These are phyloP conservation scores for Kodamaea fukazawae DNA, from an alignment of 805 yeast species.

Conservation along the genomic window DNA sequence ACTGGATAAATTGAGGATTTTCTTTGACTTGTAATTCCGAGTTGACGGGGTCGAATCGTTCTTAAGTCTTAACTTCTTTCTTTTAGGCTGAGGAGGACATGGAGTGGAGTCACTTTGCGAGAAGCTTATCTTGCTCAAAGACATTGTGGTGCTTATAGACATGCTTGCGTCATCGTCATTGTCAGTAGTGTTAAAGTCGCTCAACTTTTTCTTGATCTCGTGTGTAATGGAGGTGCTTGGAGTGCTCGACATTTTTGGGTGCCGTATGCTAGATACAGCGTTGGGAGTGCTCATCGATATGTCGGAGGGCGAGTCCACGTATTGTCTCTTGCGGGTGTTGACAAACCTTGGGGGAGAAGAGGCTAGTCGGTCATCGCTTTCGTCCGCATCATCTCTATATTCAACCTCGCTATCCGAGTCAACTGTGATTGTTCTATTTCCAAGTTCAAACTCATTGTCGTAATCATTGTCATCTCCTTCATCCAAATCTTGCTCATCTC, in stretches of 20 bases:
- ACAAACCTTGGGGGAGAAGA: constrained; percentile 21
- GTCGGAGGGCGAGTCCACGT: constrained; percentile 23
- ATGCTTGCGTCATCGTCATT: constrained; percentile 13
- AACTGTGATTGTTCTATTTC: constrained; percentile 26
- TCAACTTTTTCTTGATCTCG: not conserved
- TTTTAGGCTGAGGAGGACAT: constrained; percentile 38
- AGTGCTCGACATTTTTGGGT: constrained; percentile 6
- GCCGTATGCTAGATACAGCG: constrained; percentile 11
- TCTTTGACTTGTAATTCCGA: constrained; percentile 16
- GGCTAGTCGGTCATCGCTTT: constrained; percentile 4
- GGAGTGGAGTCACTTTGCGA: constrained; percentile 43
- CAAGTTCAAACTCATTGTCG: constrained; percentile 18
- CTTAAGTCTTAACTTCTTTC: constrained; percentile 34
- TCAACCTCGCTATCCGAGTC: constrained; percentile 18
- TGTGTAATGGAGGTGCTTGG: constrained; percentile 2
- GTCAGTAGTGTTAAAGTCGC: not conserved
- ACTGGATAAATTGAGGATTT: constrained; percentile 29
- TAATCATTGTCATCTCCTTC: constrained; percentile 12
- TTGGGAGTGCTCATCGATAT: constrained; percentile 26
- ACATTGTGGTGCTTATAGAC: constrained; percentile 18
- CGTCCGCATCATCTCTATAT: constrained; percentile 9
- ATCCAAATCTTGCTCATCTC: constrained; percentile 11
- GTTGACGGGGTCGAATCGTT: constrained; percentile 20
- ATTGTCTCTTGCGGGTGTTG: constrained; percentile 26
- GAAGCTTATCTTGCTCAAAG: constrained; percentile 24